These are phyloP conservation scores for Pestalotiopsis sp. DNA, from an alignment of 2,329 filamentous ascomycete species.

Conservation along the genomic window DNA sequence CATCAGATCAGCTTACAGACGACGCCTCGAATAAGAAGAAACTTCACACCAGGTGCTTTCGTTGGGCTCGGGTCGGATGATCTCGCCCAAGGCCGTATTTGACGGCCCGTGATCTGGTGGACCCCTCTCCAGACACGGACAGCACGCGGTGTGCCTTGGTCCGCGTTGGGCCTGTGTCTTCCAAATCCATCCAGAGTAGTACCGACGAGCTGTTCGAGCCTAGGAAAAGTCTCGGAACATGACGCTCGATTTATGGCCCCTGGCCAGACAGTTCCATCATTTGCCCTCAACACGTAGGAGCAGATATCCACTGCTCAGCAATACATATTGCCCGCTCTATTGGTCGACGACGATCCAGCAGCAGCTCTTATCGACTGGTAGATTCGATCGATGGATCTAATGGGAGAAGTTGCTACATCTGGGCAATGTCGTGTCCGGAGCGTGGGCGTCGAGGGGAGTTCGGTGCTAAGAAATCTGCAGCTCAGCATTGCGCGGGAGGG, in stretches of 20 bases:
- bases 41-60: background rate
- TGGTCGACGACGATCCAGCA: background rate
- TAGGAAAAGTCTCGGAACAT: background rate
- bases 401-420: background rate
- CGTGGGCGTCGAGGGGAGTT: background rate
- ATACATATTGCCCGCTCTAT: background rate
- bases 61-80: background rate
- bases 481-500: background rate
- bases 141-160: background rate
- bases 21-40: background rate
- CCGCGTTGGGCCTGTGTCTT: background rate
- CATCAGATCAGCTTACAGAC: background rate
- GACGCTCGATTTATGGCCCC: background rate
- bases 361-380: background rate
- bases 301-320: background rate
- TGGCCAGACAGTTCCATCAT: background rate
- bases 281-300: background rate
- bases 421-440: background rate
- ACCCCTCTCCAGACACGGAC: background rate
- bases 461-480: background rate
- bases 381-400: background rate
- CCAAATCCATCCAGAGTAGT: background rate
- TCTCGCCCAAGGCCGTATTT: background rate
- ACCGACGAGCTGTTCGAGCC: background rate
- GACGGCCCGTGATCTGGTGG: background rate